phyloP scores from a whole-genome alignment of 495 filamentous ascomycete species.

The Tuber microsphaerosporum region DNA sequence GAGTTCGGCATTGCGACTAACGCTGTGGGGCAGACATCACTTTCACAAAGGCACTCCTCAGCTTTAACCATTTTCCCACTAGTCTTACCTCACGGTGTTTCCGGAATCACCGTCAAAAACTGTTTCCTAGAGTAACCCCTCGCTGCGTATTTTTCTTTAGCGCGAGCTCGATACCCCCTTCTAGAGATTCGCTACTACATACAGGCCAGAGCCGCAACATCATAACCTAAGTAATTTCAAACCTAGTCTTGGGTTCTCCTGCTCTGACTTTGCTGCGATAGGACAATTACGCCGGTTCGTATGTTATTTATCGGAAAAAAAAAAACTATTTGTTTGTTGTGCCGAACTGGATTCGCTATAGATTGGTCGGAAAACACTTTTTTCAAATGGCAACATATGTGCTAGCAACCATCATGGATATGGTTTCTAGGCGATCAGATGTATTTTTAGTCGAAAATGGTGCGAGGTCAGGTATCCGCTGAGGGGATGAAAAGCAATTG shows the following conservation, averaged over 20 bases:
- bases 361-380: not conserved
- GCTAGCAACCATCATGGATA: not conserved
- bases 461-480: not conserved
- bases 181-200: not conserved
- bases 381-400: not conserved
- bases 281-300: not conserved
- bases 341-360: not conserved
- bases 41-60: not conserved
- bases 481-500: not conserved
- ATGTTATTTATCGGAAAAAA: not conserved
- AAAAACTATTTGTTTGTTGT: not conserved
- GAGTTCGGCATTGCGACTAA: not conserved
- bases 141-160: not conserved
- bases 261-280: not conserved
- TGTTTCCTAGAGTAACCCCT: not conserved
- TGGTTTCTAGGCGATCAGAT: not conserved
- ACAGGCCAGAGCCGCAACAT: not conserved
- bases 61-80: not conserved
- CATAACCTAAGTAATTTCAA: not conserved
- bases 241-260: not conserved
- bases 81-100: conserved; percentile 1
- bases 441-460: not conserved
- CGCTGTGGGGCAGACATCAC: not conserved
- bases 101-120: not conserved
- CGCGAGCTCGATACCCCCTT: not conserved